These are phyloP conservation scores for Coniochaeta sp. DNA, from an alignment of 2,329 filamentous ascomycete genomes.

Conservation along the genomic window DNA sequence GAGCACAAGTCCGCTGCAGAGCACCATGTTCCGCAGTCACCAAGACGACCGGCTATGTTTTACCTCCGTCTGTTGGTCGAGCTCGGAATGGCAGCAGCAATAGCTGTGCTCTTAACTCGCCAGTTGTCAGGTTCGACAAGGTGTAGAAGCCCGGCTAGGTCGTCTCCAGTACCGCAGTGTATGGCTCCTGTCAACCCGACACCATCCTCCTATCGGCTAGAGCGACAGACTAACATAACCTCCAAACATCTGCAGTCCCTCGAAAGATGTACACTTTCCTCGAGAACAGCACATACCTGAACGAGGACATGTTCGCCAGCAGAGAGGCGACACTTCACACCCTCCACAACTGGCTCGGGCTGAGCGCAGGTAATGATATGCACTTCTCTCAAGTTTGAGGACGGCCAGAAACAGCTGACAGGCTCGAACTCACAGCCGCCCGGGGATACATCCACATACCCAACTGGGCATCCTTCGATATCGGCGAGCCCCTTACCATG, in stretches of 20 bases:
- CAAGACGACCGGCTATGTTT: slow-evolving; percentile 6
- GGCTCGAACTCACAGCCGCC: slow-evolving; percentile 12
- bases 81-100: slow-evolving; percentile 20
- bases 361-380: slow-evolving; percentile 20
- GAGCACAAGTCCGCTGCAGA: slow-evolving; percentile 4
- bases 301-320: slow-evolving; percentile 26
- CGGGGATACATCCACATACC: slow-evolving; percentile 26
- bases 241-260: slow-evolving; percentile 17
- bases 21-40: slow-evolving; percentile 2
- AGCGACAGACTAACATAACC: slow-evolving; percentile 4
- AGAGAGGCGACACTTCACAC: slow-evolving; percentile 22
- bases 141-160: slow-evolving; percentile 6
- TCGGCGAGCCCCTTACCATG: slow-evolving; percentile 23
- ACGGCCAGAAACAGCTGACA: background rate
- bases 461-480: slow-evolving; percentile 19
- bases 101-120: slow-evolving; percentile 17
- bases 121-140: slow-evolving; percentile 7
- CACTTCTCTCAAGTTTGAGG: background rate
- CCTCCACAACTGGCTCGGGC: slow-evolving; percentile 27
- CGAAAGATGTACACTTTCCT: slow-evolving; percentile 26
- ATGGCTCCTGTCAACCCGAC: slow-evolving; percentile 6
- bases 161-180: slow-evolving; percentile 24
- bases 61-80: slow-evolving; percentile 23
- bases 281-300: slow-evolving; percentile 21
- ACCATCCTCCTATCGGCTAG: background rate